Evolutionary conservation across 257 asterid genomes (phyloP).

Genomic region (Buddleja alternifolia): DNA sequence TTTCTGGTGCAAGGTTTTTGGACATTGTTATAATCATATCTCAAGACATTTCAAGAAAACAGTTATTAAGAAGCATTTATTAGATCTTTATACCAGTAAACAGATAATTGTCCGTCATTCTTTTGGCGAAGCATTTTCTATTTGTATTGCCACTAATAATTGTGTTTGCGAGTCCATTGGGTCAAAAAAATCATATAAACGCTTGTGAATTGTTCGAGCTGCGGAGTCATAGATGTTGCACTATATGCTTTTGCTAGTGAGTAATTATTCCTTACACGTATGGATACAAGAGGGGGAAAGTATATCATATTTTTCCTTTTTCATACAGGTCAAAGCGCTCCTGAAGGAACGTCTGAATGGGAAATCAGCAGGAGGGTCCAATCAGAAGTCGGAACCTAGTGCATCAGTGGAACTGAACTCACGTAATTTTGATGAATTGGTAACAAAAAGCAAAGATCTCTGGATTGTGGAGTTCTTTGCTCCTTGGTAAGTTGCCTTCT

Average conservation of each 20-base stretch:
- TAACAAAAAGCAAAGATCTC: slow-evolving; percentile 84
- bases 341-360: slow-evolving; percentile 83
- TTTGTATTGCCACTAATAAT: not conserved
- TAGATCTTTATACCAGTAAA: slow-evolving; percentile 22
- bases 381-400: slow-evolving; percentile 79
- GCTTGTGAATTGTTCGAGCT: slow-evolving; percentile 15
- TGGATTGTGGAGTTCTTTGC: slow-evolving; percentile 99
- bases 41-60: not conserved
- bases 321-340: slow-evolving; percentile 66
- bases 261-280: slow-evolving; percentile 5
- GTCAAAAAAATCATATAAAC: not conserved
- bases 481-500: slow-evolving; percentile 73
- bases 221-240: slow-evolving; percentile 23
- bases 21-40: not conserved
- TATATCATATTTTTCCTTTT: not conserved
- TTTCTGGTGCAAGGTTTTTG: slow-evolving; percentile 7
- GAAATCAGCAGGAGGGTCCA: slow-evolving; percentile 84
- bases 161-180: too few species aligned
- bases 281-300: slow-evolving; percentile 7
- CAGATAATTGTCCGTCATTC: slow-evolving; percentile 4
- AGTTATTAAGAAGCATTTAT: not conserved
- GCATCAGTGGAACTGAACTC: slow-evolving; percentile 88
- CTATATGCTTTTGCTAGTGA: slow-evolving; percentile 24
- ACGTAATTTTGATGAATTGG: slow-evolving; percentile 82
- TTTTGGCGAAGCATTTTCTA: slow-evolving; percentile 14